Evolutionary conservation across 345 rosid species (phyloP).

Genomic region (Citrus medica): DNA sequence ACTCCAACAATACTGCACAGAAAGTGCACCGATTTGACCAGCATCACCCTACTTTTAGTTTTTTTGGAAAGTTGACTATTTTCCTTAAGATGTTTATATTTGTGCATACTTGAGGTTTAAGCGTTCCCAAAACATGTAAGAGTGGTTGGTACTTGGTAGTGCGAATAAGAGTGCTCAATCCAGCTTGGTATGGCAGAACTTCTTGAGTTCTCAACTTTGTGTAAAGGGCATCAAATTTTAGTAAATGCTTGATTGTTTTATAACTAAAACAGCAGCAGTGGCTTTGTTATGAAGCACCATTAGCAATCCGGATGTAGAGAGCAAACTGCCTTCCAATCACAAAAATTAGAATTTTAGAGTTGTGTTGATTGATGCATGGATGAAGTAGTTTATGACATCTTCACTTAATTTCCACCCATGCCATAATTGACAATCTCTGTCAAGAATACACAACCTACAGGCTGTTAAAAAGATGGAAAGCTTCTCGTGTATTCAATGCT

Average conservation of each 20-base stretch:
- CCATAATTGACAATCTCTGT: not conserved
- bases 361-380: not conserved
- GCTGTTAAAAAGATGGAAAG: not conserved
- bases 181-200: not conserved
- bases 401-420: not conserved
- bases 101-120: not conserved
- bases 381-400: not conserved
- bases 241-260: not conserved
- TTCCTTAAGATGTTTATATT: not conserved
- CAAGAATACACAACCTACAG: not conserved
- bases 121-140: not conserved
- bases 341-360: not conserved
- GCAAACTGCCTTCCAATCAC: not conserved
- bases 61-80: not conserved
- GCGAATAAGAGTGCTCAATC: not conserved
- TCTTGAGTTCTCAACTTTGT: not conserved
- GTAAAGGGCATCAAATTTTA: not conserved
- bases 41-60: not conserved
- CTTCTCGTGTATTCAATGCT: not conserved
- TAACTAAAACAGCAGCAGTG: not conserved
- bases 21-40: not conserved
- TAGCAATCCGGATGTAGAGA: not conserved
- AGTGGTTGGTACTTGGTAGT: not conserved
- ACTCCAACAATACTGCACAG: not conserved
- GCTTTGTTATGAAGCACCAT: not conserved